Conservation (phyloP, 495 filamentous ascomycete species). For the Daldinia concentrica region DNA sequence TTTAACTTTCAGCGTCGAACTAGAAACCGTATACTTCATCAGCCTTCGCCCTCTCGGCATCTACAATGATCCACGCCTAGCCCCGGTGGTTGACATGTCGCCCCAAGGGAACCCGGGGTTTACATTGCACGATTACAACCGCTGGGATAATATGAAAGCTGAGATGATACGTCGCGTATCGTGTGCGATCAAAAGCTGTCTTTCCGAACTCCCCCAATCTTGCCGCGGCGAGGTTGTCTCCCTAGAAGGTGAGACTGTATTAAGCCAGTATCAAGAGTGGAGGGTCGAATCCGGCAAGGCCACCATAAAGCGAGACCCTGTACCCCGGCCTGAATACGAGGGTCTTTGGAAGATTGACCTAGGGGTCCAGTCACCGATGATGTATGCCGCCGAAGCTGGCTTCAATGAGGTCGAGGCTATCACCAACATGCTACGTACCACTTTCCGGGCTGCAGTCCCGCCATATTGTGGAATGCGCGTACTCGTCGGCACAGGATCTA, state of each 20-base stretch:
- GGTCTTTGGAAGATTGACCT: not conserved
- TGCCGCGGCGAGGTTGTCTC: not conserved
- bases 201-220: not conserved
- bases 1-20: constrained; percentile 14
- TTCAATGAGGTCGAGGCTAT: constrained; percentile 22
- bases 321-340: not conserved
- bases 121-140: not conserved
- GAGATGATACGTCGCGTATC: not conserved
- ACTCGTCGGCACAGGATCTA: not conserved
- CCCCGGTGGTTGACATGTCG: not conserved
- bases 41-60: not conserved
- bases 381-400: constrained; percentile 3
- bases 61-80: not conserved
- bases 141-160: not conserved
- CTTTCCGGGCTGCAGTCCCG: constrained; percentile 13
- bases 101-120: not conserved
- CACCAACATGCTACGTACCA: constrained; percentile 7
- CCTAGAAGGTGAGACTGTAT: not conserved
- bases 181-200: not conserved
- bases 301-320: not conserved
- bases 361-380: constrained; percentile 9
- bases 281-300: not conserved
- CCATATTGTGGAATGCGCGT: constrained; percentile 13
- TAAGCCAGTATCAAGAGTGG: not conserved
- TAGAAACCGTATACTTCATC: constrained; percentile 20